phyloP scores from a whole-genome alignment of 2,329 filamentous ascomycete genomes.

The Trichophyton benhamiae region DNA sequence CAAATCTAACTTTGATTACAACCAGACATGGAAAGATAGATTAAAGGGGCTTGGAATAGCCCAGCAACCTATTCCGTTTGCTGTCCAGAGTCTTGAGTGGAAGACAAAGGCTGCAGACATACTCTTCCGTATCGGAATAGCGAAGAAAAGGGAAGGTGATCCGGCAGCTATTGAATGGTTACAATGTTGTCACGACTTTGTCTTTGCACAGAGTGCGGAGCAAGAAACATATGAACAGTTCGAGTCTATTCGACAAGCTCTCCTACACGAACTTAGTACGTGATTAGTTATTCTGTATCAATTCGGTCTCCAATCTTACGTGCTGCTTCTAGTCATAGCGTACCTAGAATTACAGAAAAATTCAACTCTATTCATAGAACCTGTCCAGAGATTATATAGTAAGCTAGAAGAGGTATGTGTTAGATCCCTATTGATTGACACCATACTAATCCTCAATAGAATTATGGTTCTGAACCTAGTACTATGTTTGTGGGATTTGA shows the following conservation, averaged over 20 bases:
- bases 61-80: background rate
- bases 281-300: slow-evolving; percentile 23
- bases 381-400: slow-evolving; percentile 45
- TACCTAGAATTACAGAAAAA: slow-evolving; percentile 26
- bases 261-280: slow-evolving; percentile 53
- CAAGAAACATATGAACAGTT: slow-evolving; percentile 45
- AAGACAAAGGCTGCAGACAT: slow-evolving; percentile 54
- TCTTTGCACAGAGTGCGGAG: background rate
- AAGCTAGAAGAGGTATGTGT: slow-evolving; percentile 39
- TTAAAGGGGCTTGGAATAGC: background rate
- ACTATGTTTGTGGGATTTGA: slow-evolving; percentile 59
- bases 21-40: slow-evolving; percentile 41
- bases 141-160: slow-evolving; percentile 40
- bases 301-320: background rate
- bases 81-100: slow-evolving; percentile 33
- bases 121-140: slow-evolving; percentile 60
- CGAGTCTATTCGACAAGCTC: slow-evolving; percentile 51
- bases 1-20: slow-evolving; percentile 23
- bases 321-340: slow-evolving; percentile 18
- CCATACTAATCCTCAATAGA: slow-evolving; percentile 21
- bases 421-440: background rate
- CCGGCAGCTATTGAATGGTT: slow-evolving; percentile 58
- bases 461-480: slow-evolving; percentile 52
- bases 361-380: slow-evolving; percentile 34
- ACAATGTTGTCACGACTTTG: slow-evolving; percentile 48